Conservation (phyloP, 192 early-diverging fungal genomes). For the Podila clonocystis region DNA sequence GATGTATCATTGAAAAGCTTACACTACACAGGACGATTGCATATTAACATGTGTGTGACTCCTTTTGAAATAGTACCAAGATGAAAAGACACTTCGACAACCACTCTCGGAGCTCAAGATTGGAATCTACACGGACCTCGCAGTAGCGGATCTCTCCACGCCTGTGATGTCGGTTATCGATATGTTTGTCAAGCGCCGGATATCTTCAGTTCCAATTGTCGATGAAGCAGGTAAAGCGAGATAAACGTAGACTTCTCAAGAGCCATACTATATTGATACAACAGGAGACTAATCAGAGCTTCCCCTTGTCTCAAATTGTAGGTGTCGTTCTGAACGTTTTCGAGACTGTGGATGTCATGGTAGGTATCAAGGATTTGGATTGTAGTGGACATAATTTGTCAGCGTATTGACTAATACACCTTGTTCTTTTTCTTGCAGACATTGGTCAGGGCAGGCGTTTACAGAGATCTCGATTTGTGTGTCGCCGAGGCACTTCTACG, state of each 20-base stretch:
- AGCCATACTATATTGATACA: background rate
- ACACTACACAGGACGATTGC: too few relatives aligned
- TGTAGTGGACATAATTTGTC: background rate
- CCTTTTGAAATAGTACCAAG: constrained; percentile 53
- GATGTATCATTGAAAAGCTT: too few relatives aligned
- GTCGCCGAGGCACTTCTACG: constrained; percentile 86
- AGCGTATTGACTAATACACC: background rate
- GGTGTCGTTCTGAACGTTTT: constrained; percentile 92
- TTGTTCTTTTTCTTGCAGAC: constrained; percentile 49
- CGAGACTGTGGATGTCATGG: constrained; percentile 96
- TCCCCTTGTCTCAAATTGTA: constrained; percentile 17
- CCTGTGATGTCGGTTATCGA: constrained; percentile 91
- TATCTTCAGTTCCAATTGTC: constrained; percentile 94
- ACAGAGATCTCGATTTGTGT: constrained; percentile 84
- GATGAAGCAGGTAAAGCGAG: constrained; percentile 74
- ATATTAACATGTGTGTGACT: too few relatives aligned
- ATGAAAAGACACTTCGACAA: constrained; percentile 68
- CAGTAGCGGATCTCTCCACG: constrained; percentile 80
- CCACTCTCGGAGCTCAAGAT: constrained; percentile 84
- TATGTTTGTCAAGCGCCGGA: constrained; percentile 90
- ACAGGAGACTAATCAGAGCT: background rate
- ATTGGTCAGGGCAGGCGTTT: constrained; percentile 73
- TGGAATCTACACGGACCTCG: constrained; percentile 87
- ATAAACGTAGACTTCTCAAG: background rate
- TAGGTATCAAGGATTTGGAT: constrained; percentile 45